Evolutionary conservation across 2,329 filamentous ascomycete species (phyloP).

Genomic region (Aureobasidium lini): DNA sequence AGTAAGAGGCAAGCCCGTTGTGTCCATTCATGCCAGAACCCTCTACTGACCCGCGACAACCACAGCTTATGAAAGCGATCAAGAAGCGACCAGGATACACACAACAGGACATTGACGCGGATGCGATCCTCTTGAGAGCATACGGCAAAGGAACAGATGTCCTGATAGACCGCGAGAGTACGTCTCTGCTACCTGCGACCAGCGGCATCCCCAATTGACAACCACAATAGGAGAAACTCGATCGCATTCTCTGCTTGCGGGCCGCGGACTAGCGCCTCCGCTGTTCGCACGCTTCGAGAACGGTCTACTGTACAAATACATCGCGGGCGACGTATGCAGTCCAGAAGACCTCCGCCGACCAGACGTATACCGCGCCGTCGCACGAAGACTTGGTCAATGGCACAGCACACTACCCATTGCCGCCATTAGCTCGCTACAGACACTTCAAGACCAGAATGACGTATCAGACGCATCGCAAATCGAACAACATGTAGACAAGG

Average conservation of each 20-base stretch:
- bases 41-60: slow-evolving; percentile 23
- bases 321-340: slow-evolving; percentile 70
- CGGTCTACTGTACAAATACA: slow-evolving; percentile 89
- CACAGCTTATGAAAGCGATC: slow-evolving; percentile 61
- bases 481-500: slow-evolving; percentile 28
- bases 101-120: slow-evolving; percentile 69
- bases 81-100: slow-evolving; percentile 63
- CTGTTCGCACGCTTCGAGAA: slow-evolving; percentile 91
- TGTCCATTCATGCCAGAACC: not conserved
- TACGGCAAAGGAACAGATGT: slow-evolving; percentile 93
- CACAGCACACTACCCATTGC: slow-evolving; percentile 63
- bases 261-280: slow-evolving; percentile 72
- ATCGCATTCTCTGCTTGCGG: slow-evolving; percentile 79
- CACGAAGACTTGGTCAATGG: slow-evolving; percentile 82
- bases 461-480: slow-evolving; percentile 19
- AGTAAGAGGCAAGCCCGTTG: slow-evolving; percentile 24
- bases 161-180: slow-evolving; percentile 87
- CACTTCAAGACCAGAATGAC: slow-evolving; percentile 19
- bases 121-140: slow-evolving; percentile 81
- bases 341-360: slow-evolving; percentile 72
- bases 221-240: slow-evolving; percentile 47
- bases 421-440: slow-evolving; percentile 36
- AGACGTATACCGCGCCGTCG: slow-evolving; percentile 73
- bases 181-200: slow-evolving; percentile 42
- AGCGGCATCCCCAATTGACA: not conserved